Percentiles rank a stretch among this genome's conserved stretches.
These are phyloP conservation scores for Metschnikowia lachancei DNA, from an alignment of 805 yeast species.

Conservation along the genomic window DNA sequence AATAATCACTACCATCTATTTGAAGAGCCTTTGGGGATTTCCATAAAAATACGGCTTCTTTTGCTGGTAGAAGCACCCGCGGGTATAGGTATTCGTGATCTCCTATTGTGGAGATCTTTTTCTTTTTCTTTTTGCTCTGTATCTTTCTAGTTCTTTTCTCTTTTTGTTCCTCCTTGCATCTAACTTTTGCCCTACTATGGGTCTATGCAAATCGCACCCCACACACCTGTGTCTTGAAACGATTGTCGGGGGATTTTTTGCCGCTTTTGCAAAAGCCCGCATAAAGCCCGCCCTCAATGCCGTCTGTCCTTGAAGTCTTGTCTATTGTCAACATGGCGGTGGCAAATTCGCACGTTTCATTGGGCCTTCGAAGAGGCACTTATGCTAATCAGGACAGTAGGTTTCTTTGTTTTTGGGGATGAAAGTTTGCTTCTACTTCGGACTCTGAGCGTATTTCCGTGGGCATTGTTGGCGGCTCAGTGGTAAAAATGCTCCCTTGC, in stretches of 20 bases:
- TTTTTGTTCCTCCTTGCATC: background rate
- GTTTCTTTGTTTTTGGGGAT: too few species aligned
- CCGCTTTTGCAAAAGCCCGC: conserved; percentile 5
- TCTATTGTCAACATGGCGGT: background rate
- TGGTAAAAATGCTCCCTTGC: background rate
- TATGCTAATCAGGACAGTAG: too few species aligned
- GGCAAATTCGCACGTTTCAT: conserved; percentile 5
- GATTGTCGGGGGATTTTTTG: conserved; percentile 5
- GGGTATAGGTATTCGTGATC: too few species aligned
- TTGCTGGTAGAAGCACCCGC: too few species aligned
- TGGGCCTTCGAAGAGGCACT: background rate
- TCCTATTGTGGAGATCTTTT: background rate
- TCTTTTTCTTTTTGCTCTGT: background rate
- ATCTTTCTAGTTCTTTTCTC: background rate
- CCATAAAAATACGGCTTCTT: too few species aligned
- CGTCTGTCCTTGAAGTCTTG: background rate
- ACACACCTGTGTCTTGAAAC: conserved; percentile 2
- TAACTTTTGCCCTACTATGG: background rate
- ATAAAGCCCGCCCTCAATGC: conserved; percentile 3
- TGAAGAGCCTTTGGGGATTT: background rate
- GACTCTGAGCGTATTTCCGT: too few species aligned
- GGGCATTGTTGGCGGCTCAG: background rate
- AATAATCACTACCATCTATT: background rate
- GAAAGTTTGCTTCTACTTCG: too few species aligned
- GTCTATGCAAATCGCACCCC: conserved; percentile 7